phyloP scores from a whole-genome alignment of 495 filamentous ascomycete species.

The Podospora conica region DNA sequence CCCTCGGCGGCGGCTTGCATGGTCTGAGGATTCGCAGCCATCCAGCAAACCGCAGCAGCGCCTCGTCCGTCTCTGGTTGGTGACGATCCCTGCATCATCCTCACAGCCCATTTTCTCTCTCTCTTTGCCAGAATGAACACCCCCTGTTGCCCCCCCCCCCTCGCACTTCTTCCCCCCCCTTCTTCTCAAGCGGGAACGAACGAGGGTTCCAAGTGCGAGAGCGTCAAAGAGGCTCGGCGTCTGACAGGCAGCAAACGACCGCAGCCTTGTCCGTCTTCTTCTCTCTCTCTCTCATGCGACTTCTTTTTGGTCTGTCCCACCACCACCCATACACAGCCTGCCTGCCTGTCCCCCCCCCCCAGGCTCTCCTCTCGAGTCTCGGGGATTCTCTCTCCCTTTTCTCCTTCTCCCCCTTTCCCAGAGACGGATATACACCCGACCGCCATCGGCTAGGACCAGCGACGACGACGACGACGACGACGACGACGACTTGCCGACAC shows the following conservation, averaged over 20 bases:
- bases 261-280: constrained; percentile 2
- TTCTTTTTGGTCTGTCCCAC: background rate
- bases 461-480: background rate
- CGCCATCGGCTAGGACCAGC: background rate
- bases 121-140: background rate
- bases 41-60: background rate
- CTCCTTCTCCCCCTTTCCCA: background rate
- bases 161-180: background rate
- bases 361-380: background rate
- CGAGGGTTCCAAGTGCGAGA: constrained; percentile 7
- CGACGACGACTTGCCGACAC: background rate
- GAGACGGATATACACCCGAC: background rate
- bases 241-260: background rate
- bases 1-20: background rate
- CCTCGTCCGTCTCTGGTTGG: constrained; percentile 4
- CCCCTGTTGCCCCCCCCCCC: constrained; percentile 2
- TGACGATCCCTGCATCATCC: constrained; percentile 1
- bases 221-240: background rate
- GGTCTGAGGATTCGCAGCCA: constrained; percentile 2
- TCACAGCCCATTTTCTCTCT: constrained; percentile 9
- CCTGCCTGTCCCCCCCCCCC: background rate
- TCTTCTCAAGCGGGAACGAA: background rate
- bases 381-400: background rate
- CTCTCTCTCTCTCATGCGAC: background rate
- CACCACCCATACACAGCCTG: background rate